Base-by-base conservation (phyloP, 2,329 filamentous ascomycete species). In the Ascochyta fabae region DNA sequence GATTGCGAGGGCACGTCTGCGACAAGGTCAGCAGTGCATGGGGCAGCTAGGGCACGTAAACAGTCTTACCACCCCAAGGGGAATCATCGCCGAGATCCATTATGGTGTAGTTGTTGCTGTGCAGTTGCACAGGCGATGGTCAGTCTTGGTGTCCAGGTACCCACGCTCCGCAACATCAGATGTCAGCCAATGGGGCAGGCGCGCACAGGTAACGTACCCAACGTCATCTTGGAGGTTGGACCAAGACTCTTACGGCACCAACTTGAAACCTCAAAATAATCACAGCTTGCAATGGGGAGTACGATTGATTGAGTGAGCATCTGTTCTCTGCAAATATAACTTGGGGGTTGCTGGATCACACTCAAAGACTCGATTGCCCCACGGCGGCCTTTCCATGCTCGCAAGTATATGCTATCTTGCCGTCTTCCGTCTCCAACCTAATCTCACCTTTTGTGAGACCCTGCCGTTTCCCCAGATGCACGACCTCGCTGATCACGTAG, bases 1-100 rank as follows among this genome's bases (percentile, higher is more conserved):
- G 78, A 78, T 58, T 75, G 73, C 49, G 73, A 81, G 52, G 79
- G 79, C 59, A 80, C 79, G 65, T 81, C 80, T 82, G 65, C 22
- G 35, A 40, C n/a, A 35, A 26, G 35, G 61, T 73, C 60, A 70
- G 60, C 49, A 39, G 26, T 41, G 33, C 9, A 35, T 19, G 19
- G 15, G 23, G 29, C 23, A 16, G n/a, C 16, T 33, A 27, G 19
- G 16, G 27, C 43, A 44, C 54, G 35, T 36, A 13, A 4, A 22
- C 16, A 19, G 23, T 40, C 69, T 49, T 65, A 78, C 76, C 76
- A 65, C 75, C 76, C 76, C 76, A 78, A 29, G 76, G 75, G 51
- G 75, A 77, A 66, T 77, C 75, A 53, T 77, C 74, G 65, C 74
- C 74, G 60, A 78, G 73, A 70, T 78, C 75, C 75, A 78, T 77